These are phyloP conservation scores for Camellia oleifera DNA, from an alignment of 179 eudicot species.

Conservation along the genomic window DNA sequence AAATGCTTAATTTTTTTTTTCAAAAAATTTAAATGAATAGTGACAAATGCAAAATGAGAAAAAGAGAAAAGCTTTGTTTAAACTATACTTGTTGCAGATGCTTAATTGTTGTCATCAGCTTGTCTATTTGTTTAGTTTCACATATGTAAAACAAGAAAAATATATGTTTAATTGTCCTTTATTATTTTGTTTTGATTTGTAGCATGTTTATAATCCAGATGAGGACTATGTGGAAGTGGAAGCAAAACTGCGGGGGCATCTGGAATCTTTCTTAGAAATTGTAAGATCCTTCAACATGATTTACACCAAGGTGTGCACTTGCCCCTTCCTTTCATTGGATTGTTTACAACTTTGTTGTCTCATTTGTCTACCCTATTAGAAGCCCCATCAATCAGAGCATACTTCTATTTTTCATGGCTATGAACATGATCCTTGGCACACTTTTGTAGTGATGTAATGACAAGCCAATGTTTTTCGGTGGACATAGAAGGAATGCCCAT, in stretches of 20 bases:
- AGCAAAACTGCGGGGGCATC: slow-evolving; percentile 68
- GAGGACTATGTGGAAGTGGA: slow-evolving; percentile 87
- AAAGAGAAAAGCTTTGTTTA: not conserved
- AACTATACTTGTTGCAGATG: not conserved
- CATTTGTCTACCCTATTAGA: not conserved
- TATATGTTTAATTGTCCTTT: not conserved
- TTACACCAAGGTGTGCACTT: slow-evolving; percentile 74
- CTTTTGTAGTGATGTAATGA: not conserved
- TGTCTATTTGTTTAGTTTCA: not conserved
- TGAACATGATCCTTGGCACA: not conserved
- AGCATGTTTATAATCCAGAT: slow-evolving; percentile 93
- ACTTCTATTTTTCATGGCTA: no score
- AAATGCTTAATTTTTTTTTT: no score
- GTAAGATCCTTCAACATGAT: slow-evolving; percentile 83
- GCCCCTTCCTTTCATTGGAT: slow-evolving; percentile 7
- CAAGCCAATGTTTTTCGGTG: not conserved
- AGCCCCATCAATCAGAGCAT: not conserved
- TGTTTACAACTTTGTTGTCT: not conserved
- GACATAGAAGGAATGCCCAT: no score
- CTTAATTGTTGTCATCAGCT: not conserved
- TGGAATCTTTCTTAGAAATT: slow-evolving; percentile 92
- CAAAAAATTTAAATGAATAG: no score
- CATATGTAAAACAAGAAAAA: not conserved
- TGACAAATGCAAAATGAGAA: no score
- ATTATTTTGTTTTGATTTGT: slow-evolving; percentile 20